phyloP scores from a whole-genome alignment of 139 green algal species.

The Marvania coccoides region DNA sequence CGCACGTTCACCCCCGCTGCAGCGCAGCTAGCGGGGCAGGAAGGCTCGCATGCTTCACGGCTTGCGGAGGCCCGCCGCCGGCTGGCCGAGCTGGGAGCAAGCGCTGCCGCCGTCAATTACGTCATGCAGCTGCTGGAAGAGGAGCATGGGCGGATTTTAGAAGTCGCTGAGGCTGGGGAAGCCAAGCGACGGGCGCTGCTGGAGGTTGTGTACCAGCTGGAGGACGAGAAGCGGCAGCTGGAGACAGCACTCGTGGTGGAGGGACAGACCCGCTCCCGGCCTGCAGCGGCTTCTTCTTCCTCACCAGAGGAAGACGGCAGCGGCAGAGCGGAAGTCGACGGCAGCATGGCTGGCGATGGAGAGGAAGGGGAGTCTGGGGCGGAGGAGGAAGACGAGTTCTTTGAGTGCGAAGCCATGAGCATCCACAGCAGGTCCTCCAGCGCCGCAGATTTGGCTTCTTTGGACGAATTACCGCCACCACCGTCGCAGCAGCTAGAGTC shows the following conservation, averaged over 20 bases:
- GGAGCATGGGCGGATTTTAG: slow-evolving; percentile 35
- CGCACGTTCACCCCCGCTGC: background rate
- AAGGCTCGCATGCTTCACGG: background rate
- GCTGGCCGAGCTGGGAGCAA: slow-evolving; percentile 1
- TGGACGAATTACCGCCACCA: background rate
- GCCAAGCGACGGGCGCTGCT: slow-evolving; percentile 47
- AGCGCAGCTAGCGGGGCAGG: background rate
- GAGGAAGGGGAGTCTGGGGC: background rate
- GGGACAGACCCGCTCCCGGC: too few relatives aligned
- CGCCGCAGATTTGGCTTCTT: slow-evolving; percentile 2
- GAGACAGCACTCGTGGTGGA: slow-evolving; percentile 57
- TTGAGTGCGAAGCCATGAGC: slow-evolving; percentile 21
- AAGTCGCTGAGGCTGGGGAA: slow-evolving; percentile 38
- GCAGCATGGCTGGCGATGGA: background rate
- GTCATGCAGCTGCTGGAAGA: slow-evolving; percentile 42
- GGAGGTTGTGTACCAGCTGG: slow-evolving; percentile 39
- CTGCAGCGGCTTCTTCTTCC: background rate
- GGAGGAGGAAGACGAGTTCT: slow-evolving; percentile 27
- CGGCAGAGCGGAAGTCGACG: slow-evolving; percentile 23
- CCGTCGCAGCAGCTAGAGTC: background rate
- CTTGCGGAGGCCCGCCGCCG: background rate
- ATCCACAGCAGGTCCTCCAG: slow-evolving; percentile 5
- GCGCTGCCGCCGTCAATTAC: slow-evolving; percentile 9
- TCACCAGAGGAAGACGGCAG: slow-evolving; percentile 17
- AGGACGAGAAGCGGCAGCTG: slow-evolving; percentile 58